Evolutionary conservation across 2,329 filamentous ascomycete species (phyloP).

Genomic region (Botrytis sinoallii): DNA sequence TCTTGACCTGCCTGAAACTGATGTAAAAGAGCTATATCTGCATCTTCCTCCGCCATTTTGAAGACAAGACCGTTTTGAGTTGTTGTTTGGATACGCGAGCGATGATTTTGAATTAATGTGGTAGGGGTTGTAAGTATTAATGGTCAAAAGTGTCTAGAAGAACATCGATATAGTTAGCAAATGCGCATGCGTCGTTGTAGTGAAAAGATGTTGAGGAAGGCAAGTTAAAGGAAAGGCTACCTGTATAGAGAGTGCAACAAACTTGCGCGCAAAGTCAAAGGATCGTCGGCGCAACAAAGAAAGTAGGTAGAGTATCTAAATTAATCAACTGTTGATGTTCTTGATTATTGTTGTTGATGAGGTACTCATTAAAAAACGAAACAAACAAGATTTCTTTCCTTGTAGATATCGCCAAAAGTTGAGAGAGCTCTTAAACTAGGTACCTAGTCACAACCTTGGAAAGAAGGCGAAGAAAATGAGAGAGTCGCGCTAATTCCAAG

Average conservation of each 20-base stretch:
- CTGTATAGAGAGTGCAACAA: background rate
- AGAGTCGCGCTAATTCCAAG: background rate
- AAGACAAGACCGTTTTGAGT: constrained; percentile 16
- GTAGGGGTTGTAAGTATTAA: background rate
- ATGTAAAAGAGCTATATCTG: constrained; percentile 40
- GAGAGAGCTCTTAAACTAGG: background rate
- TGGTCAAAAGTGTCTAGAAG: background rate
- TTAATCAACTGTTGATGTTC: background rate
- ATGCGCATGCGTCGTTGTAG: background rate
- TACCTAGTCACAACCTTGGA: background rate
- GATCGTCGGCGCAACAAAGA: constrained; percentile 12
- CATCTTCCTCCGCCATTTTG: constrained; percentile 39
- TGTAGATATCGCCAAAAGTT: background rate
- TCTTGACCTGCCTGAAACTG: constrained; percentile 39
- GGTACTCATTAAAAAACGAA: background rate
- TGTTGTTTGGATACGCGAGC: constrained; percentile 6
- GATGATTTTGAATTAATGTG: background rate
- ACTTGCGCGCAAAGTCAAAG: constrained; percentile 8
- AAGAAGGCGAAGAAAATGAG: background rate
- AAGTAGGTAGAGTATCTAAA: background rate
- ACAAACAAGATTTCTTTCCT: background rate
- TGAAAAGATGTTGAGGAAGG: background rate
- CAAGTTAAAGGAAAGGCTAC: background rate
- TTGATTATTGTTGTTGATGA: background rate
- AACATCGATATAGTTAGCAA: background rate